Base-by-base conservation (phyloP, 768 basidiomycete genomes). In the Tremella mesenterica region DNA sequence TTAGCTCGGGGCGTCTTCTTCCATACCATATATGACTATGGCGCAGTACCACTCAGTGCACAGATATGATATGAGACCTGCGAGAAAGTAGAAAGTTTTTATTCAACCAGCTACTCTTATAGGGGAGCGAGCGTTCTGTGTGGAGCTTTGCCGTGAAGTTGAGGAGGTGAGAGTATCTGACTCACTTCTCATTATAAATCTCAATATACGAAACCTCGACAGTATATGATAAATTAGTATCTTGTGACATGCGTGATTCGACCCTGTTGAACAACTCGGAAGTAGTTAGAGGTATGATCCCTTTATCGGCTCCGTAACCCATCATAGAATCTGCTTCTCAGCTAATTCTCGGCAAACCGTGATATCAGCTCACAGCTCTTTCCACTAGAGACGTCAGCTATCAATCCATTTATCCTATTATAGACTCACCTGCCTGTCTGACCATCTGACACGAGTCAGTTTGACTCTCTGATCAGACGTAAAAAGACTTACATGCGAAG, bases 201-300 rank as follows among this genome's bases (percentile, higher is more conserved):
- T 93, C 92, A 57, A 95, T 95, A 70, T 95, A 96, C 4, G 91
- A 95, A n/a, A 95, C 92, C 75, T 97, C 93, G 36, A 99, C 92
- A 1, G 86, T 85, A 65, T 90, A 93, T 53, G 77, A 81, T 55
- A 90, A 62, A 62, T 84, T 83, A 9, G 82, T 72, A 66, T 91
- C 86, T 47, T 65, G 71, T 1, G 77, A 76, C 60, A 76, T 82
- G 73, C 85, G 83, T 28, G 78, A 68, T 41, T 78, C 80, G 44
- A 92, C 87, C 50, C 92, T 84, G 59, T 81, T 77, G 74, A 99
- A 99, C 27, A 99, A 78, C 71, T 95, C 91, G 46, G 81, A 83
- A 65, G 93, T 97, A 43, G 91, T 95, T 39, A 95, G 81, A 25
- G 93, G 93, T 58, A 96, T 97, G 69, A 99, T 93, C 50, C 93